Conservation (phyloP, 202 grass and related monocot genomes). For the Miscanthus sacchariflorus region DNA sequence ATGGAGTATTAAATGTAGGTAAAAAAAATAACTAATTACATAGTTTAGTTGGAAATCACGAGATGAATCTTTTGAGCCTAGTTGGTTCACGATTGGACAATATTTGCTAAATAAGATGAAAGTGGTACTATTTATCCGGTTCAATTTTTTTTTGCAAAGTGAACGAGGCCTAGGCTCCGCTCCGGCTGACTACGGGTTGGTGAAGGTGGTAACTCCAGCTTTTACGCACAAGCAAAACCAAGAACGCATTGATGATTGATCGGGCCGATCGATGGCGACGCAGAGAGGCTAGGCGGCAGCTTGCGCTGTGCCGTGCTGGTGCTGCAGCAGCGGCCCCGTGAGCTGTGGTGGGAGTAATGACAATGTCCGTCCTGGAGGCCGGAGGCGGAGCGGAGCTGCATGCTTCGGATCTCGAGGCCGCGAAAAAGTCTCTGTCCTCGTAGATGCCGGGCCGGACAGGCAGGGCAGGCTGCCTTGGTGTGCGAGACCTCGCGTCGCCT, state of each 20-base stretch:
- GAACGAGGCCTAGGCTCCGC: no score
- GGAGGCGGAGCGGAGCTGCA: neutral
- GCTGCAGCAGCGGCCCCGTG: conserved; percentile 34
- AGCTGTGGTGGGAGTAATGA: conserved; percentile 38
- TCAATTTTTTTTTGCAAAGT: no score
- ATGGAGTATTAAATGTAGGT: no score
- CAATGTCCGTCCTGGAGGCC: neutral
- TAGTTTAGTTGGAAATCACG: no score
- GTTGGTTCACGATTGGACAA: no score
- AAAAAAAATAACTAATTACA: no score
- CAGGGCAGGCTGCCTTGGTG: neutral
- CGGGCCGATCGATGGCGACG: neutral
- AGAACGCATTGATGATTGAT: conserved; percentile 36
- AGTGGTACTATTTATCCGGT: no score
- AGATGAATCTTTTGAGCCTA: no score
- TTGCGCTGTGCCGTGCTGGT: neutral
- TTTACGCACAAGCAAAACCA: neutral
- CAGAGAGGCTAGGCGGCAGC: neutral
- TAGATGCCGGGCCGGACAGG: neutral
- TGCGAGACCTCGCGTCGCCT: conserved; percentile 36
- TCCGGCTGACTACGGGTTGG: conserved; percentile 2
- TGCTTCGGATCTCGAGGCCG: conserved; percentile 35
- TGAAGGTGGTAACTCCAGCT: conserved; percentile 43
- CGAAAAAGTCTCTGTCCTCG: conserved; percentile 25
- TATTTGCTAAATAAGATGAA: no score